Evolutionary conservation across 2,329 filamentous ascomycete species (phyloP).

Genomic region (Periconia macrospinosa): DNA sequence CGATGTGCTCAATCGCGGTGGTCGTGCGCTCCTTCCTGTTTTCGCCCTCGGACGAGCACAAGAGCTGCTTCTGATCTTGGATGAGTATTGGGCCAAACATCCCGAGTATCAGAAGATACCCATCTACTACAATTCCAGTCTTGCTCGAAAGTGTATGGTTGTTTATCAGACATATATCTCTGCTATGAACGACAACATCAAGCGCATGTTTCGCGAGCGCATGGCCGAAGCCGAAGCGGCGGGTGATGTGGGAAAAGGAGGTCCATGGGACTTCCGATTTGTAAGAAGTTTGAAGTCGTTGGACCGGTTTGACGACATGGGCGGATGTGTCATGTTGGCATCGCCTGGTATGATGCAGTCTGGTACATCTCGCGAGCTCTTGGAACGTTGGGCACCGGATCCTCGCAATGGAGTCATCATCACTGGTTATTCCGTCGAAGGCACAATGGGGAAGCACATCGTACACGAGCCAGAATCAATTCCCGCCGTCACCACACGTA

Average conservation of each 20-base stretch:
- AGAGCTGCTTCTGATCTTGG: constrained; percentile 88
- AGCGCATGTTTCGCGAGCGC: constrained; percentile 86
- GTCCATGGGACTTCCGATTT: constrained; percentile 96
- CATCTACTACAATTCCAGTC: constrained; percentile 96
- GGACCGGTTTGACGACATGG: constrained; percentile 94
- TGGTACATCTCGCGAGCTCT: constrained; percentile 85
- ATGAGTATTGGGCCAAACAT: constrained; percentile 95
- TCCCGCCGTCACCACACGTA: constrained; percentile 80
- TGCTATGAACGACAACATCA: constrained; percentile 99
- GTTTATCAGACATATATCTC: constrained; percentile 98
- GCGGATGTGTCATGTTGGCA: constrained; percentile 94
- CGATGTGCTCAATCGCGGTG: constrained; percentile 84
- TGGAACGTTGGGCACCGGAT: constrained; percentile 95
- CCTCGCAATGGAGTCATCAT: constrained; percentile 98
- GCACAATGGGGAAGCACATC: constrained; percentile 96
- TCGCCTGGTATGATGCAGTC: constrained; percentile 98
- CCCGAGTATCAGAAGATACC: constrained; percentile 85
- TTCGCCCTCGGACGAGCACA: constrained; percentile 94
- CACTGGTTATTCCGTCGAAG: constrained; percentile 97
- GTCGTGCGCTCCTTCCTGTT: constrained; percentile 90
- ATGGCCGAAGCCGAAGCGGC: constrained; percentile 88
- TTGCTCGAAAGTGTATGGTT: constrained; percentile 96
- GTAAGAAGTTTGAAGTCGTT: constrained; percentile 90
- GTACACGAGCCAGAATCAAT: constrained; percentile 95
- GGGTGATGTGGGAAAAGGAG: constrained; percentile 73